Base-by-base conservation (phyloP, 2,329 filamentous ascomycete species). In the Pleomassaria siparia region DNA sequence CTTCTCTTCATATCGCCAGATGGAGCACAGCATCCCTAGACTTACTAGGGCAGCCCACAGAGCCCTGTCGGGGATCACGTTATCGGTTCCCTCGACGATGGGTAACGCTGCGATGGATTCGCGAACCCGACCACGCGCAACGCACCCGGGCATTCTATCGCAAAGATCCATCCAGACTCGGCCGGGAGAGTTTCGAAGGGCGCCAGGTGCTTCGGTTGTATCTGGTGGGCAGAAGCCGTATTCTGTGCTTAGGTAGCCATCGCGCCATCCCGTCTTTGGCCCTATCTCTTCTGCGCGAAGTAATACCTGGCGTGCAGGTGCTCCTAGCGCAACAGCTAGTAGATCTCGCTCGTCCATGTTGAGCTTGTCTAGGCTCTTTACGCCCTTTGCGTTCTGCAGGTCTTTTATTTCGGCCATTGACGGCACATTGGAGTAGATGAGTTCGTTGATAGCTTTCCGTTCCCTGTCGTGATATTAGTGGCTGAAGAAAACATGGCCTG, bases 121-220 rank as follows among this genome's bases (percentile, higher is more conserved):
- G 26, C 77, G 65, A 0, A 79, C 76, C n/a, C 76, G 72, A 1
- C 79, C 78, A 40, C 78, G 64, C 1, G 76, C 72, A 1, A 78
- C 72, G 37, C 76, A 78, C 0, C 78, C 79, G 0, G 78, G 78
- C 74, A 81, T 80, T 2, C 78, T 67, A 56, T 80, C 77, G 46
- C 76, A 79, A 0, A 81, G 68, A 50, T 80, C 78, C 3, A 76
- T 76, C 79, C 79, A 82, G 13, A 80, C 72, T n/a, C 78, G 67
- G 0, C 79, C 78, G 0, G 77, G 77, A 0, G 76, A 79, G 50
- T 69, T 74, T 24, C 72, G 74, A 13, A 74, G 67, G 4, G 76
- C 77, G 3, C 72, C 75, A 1, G 73, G 72, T 0, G 78, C 68
- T 46, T 77, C 78, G 50, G 78, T 76, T 11, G 77, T 75, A 50